A percentile compares a stretch with the other conserved stretches of the same genome.
Evolutionary conservation across 352 stramenopile species (phyloP).

Genomic region (Globisporangium rhizosaccharum): DNA sequence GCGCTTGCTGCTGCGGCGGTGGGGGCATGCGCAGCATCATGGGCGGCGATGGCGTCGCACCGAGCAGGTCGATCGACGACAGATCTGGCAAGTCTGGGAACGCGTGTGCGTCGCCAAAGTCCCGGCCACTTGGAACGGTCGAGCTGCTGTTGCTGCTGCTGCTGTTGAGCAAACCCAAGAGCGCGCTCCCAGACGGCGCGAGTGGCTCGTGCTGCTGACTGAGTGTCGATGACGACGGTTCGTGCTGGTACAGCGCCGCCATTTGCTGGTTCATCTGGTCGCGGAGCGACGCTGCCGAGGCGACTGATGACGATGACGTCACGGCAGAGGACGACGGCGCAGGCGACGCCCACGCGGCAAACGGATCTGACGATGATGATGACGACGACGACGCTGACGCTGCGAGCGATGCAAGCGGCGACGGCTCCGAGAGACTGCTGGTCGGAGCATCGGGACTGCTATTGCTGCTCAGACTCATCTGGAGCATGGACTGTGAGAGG

Average conservation of each 20-base stretch:
- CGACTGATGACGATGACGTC: conserved; percentile 8
- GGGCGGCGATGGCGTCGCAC: conserved; percentile 8
- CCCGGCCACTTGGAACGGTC: not conserved
- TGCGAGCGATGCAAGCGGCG: conserved; percentile 9
- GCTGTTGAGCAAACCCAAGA: conserved; percentile 33
- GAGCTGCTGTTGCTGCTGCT: conserved; percentile 2
- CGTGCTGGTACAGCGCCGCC: conserved; percentile 54
- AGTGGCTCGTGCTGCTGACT: conserved; percentile 23
- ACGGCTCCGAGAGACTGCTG: conserved; percentile 3
- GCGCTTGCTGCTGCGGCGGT: conserved; percentile 11
- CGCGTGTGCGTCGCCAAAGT: not conserved
- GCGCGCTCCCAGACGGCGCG: conserved; percentile 26
- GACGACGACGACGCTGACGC: conserved; percentile 12
- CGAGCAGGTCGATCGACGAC: conserved; percentile 5
- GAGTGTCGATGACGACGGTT: conserved; percentile 4
- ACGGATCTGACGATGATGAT: conserved; percentile 15
- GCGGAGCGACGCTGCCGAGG: conserved; percentile 20
- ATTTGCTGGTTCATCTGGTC: conserved; percentile 82
- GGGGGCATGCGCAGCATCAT: conserved; percentile 13
- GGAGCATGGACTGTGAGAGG: conserved; percentile 40
- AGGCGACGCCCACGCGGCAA: conserved; percentile 5
- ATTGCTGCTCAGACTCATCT: conserved; percentile 21
- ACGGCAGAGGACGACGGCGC: not conserved
- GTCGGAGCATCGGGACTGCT: not conserved
- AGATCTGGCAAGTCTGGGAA: conserved; percentile 9